Evolutionary conservation across 2,329 filamentous ascomycete genomes (phyloP), one percentile per base, ranked within the genome.

Genomic region (Whalleya microplaca): DNA sequence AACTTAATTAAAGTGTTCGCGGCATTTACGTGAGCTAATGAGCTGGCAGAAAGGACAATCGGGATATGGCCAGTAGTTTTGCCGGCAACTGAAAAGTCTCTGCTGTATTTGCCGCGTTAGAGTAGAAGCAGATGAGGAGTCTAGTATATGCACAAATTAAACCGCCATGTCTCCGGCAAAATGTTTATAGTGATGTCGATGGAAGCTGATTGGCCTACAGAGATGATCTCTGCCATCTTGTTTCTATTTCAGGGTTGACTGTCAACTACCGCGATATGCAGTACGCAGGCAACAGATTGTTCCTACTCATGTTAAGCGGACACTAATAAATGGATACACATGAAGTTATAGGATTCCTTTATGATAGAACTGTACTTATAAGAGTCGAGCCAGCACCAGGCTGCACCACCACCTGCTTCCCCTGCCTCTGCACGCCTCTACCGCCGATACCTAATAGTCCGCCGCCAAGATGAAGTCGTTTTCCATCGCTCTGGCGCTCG

Each of bases 381-480:
- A 57, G 49, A 46, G 48, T 45, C 29, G 19, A 37, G 9, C n/a
- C 18, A 41, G 23, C 42, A 29, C 45, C 12, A 16, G 32, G 27
- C 43, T 49, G 18, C 21, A 16, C 19, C 21, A 16, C 19, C 18
- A 20, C 21, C 43, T 47, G 23, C 5, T 21, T 42, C 18, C 37
- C 46, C 27, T 54, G 42, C 23, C 45, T 56, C 52, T 55, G 21
- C 47, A 58, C 20, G 32, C 37, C 12, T 27, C 45, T 45, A 45
- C 41, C 50, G 46, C 56, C 43, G 8, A 57, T 21, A 58, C 6
- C 8, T 47, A 60, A n/a, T n/a, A n/a, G n/a, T n/a, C 42, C 42
- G 14, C 27, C 53, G 54, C 45, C 20, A 58, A 64, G 52, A 70
- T 70, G 68, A 70, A 68, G 67, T 69, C 64, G 19, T 23, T 69